Evolutionary conservation across 208 protist species (phyloP), one percentile per base, ranked within the genome.

Genomic region (Leishmania tarentolae): DNA sequence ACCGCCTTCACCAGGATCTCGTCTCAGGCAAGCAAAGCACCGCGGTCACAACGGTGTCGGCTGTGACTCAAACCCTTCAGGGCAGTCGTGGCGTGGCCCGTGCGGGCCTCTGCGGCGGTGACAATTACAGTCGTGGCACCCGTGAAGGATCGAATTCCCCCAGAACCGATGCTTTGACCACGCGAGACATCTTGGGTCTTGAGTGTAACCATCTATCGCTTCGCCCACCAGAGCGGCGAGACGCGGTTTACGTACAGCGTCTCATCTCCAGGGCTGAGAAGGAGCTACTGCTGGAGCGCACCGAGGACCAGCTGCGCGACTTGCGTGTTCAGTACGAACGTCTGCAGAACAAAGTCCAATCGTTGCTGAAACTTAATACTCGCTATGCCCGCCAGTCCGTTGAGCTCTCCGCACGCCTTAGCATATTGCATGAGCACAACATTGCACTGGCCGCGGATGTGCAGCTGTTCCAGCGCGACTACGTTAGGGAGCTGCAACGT

Each of bases 391-490:
- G 82, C 57, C 92, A 96, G 82, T 86, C 90, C 28, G 71, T 96
- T 11, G 92, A 93, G 84, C 88, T 97, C 8, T 82, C 88, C 0
- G 89, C 92, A 11, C 94, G 94, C 15, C 82, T 97, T 24, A 92
- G 87, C 70, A 83, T 96, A 56, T 65, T 96, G 2, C 78, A 86
- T 31, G 91, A 95, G 24, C 90, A 95, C 77, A 97, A 97, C 83
- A 90, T 95, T 66, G 79, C 78, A 19, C 81, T 94, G 35, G 82
- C 89, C 11, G 76, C 93, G 2, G 91, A 93, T 37, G 79, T 83
- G 46, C 83, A 93, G 65, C 73, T 94, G 42, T 88, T 88, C 47
- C 86, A 93, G 80, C 89, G 89, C 68, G 91, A 94, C 61, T 65
- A 81, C 47, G 37, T 88, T 24, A 61, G 80, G 24, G 92, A 91